These are phyloP conservation scores for Colletotrichum lupini DNA, from an alignment of 2,329 filamentous ascomycete species.

Conservation along the genomic window DNA sequence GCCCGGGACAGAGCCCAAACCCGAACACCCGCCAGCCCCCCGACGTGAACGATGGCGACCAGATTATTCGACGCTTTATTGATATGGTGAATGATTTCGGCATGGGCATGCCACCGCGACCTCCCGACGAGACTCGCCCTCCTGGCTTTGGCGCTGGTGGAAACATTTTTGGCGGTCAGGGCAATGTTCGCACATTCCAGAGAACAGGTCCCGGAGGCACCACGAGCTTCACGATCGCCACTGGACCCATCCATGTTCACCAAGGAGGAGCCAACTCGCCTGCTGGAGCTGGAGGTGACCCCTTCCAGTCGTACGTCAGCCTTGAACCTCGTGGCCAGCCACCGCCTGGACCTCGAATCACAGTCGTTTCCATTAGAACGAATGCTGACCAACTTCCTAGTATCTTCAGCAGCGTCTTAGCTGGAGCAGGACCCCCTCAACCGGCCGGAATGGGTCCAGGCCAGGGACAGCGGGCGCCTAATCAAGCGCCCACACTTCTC, in stretches of 20 bases:
- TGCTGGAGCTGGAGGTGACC: constrained; percentile 42
- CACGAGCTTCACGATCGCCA: constrained; percentile 61
- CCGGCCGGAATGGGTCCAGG: constrained; percentile 37
- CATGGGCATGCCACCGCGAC: constrained; percentile 28
- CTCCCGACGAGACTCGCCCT: constrained; percentile 33
- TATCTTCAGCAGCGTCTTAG: constrained; percentile 59
- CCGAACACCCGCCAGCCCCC: constrained; percentile 19
- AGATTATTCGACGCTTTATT: constrained; percentile 54
- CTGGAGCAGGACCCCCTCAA: constrained; percentile 49
- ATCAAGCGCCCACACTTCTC: constrained; percentile 47
- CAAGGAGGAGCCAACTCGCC: constrained; percentile 33
- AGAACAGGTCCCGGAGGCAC: constrained; percentile 50
- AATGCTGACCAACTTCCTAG: constrained; percentile 52
- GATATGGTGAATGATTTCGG: constrained; percentile 56
- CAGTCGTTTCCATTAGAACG: constrained; percentile 31
- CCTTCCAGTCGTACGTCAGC: constrained; percentile 61
- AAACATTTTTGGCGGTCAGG: constrained; percentile 40
- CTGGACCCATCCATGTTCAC: constrained; percentile 45
- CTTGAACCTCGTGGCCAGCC: constrained; percentile 15
- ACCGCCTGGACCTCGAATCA: constrained; percentile 31
- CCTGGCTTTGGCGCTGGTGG: constrained; percentile 30
- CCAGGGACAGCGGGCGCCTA: constrained; percentile 6
- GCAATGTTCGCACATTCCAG: constrained; percentile 51
- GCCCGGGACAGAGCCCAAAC: constrained; percentile 13
- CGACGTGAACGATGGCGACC: constrained; percentile 45